A percentile compares a stretch with the other conserved stretches of the same genome.
Conservation (phyloP, 106 monocot genomes). For the Allium cepa region DNA sequence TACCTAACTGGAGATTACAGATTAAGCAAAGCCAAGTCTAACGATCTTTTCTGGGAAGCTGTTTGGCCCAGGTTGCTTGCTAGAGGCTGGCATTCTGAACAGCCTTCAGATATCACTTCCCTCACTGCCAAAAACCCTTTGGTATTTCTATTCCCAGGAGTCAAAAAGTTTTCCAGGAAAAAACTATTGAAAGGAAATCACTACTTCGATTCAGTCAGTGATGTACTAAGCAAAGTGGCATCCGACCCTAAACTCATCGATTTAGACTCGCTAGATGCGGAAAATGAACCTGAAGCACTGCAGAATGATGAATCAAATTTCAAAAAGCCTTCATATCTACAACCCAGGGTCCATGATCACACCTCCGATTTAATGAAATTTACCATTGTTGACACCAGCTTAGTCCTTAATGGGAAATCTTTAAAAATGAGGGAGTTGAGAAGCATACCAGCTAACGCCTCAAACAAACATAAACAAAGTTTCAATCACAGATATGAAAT, state of each 20-base stretch:
- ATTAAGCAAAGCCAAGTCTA: conserved; percentile 76
- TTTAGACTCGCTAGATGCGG: conserved; percentile 38
- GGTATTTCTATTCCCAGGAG: conserved; percentile 72
- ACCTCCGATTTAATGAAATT: conserved; percentile 46
- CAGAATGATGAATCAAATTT: neutral
- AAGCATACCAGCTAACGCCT: conserved; percentile 36
- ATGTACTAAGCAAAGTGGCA: conserved; percentile 80
- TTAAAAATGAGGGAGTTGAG: conserved; percentile 45
- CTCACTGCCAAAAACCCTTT: conserved; percentile 29
- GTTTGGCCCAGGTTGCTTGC: conserved; percentile 92
- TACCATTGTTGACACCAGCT: conserved; percentile 71
- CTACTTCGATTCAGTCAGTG: conserved; percentile 91
- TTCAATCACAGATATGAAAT: conserved; percentile 9
- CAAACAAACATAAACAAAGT: neutral
- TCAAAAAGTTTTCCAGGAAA: conserved; percentile 76
- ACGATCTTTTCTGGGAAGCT: conserved; percentile 97
- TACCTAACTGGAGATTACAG: conserved; percentile 85
- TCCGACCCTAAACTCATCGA: conserved; percentile 71
- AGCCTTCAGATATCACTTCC: conserved; percentile 43
- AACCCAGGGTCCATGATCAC: conserved; percentile 26
- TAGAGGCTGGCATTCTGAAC: conserved; percentile 83
- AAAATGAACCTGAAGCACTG: conserved; percentile 4
- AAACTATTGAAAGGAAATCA: conserved; percentile 79
- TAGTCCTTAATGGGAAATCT: conserved; percentile 24
- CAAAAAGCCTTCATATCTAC: conserved; percentile 23